Conservation (phyloP, 345 rosid species). For the Linum tenue region DNA sequence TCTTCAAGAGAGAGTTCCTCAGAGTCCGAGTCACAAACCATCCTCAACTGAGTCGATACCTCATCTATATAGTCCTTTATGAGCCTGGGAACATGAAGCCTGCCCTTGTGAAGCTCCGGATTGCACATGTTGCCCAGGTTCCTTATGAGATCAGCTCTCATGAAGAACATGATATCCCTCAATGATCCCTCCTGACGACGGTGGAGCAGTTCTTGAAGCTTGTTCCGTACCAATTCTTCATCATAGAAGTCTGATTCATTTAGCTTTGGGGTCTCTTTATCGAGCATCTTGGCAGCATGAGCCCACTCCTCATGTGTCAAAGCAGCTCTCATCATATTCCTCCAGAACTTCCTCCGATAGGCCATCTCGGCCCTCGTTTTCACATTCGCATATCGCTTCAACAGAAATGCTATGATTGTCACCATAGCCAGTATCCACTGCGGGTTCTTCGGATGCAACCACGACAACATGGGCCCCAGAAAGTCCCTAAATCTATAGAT, state of each 20-base stretch:
- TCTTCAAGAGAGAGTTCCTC: conserved; percentile 95
- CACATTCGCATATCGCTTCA: conserved; percentile 77
- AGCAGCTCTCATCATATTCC: conserved; percentile 88
- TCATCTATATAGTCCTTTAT: conserved; percentile 91
- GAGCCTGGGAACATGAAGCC: conserved; percentile 87
- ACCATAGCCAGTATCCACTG: conserved; percentile 92
- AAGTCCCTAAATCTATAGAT: conserved; percentile 32
- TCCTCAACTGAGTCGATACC: conserved; percentile 80
- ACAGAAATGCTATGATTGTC: conserved; percentile 68
- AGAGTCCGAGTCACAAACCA: conserved; percentile 80
- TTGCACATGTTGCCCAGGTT: conserved; percentile 98
- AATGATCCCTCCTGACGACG: conserved; percentile 84
- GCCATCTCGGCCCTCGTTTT: conserved; percentile 90
- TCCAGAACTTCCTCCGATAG: conserved; percentile 92
- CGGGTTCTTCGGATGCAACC: conserved; percentile 94
- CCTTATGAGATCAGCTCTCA: conserved; percentile 95
- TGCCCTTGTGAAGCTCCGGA: conserved; percentile 91
- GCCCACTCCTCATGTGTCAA: conserved; percentile 96
- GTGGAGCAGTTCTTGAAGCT: conserved; percentile 69
- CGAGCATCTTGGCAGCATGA: conserved; percentile 97
- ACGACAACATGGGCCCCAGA: conserved; percentile 45
- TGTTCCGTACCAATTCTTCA: conserved; percentile 78
- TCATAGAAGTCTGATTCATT: conserved; percentile 73
- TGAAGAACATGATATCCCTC: conserved; percentile 87
- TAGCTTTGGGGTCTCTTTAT: conserved; percentile 71